Percentiles rank a stretch among this genome's conserved stretches.
These are phyloP conservation scores for Crithidia sp. DNA, from an alignment of 208 protist genomes.

Conservation along the genomic window DNA sequence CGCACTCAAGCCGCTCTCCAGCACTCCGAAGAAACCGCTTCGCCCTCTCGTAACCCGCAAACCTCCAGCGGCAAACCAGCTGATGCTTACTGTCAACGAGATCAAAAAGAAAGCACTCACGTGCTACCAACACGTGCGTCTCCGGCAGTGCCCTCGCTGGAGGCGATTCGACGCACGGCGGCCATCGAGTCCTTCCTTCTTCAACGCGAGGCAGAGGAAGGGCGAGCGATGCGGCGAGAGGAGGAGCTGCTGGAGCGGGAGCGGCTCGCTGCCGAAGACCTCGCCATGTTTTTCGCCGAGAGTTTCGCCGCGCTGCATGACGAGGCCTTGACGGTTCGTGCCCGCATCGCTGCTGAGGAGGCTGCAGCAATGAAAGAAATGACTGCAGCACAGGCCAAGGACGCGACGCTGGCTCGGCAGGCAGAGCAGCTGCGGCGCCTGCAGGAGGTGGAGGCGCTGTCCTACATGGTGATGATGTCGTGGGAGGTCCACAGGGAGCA, in stretches of 20 bases:
- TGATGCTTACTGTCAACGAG: not conserved
- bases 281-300: conserved; percentile 22
- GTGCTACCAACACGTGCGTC: not conserved
- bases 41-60: too few relatives aligned
- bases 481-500: conserved; percentile 36
- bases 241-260: conserved; percentile 44
- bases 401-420: conserved; percentile 32
- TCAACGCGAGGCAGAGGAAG: conserved; percentile 36
- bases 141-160: conserved; percentile 3
- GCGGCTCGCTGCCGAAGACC: conserved; percentile 31
- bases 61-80: not conserved
- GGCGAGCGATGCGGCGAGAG: conserved; percentile 49
- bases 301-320: conserved; percentile 20
- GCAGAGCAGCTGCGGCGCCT: conserved; percentile 38
- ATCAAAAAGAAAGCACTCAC: not conserved
- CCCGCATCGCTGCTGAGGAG: conserved; percentile 7
- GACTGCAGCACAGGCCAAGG: conserved; percentile 7
- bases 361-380: conserved; percentile 33
- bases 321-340: conserved; percentile 5
- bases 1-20: not conserved
- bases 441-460: conserved; percentile 37
- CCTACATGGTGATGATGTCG: conserved; percentile 34
- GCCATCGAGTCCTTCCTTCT: conserved; percentile 39
- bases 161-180: conserved; percentile 37
- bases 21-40: too few relatives aligned